These are phyloP conservation scores for Secale cereale DNA, from an alignment of 176 grass and related monocot species.

Conservation along the genomic window DNA sequence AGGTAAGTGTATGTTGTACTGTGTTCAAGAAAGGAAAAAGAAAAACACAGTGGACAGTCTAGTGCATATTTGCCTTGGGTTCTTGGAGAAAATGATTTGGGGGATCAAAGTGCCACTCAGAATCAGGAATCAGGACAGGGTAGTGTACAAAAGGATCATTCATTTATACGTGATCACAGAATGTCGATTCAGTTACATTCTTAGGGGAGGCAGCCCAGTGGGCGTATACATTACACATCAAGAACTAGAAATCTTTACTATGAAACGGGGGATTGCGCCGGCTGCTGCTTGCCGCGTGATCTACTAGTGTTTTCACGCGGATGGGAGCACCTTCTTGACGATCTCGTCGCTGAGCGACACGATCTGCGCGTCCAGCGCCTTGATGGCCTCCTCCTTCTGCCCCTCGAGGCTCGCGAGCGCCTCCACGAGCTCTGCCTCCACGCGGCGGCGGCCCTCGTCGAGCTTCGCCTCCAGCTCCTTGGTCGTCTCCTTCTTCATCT, in stretches of 20 bases:
- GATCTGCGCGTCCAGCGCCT: constrained; percentile 89
- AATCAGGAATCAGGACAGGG: background rate
- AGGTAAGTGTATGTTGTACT: no score
- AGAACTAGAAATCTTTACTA: constrained; percentile 15
- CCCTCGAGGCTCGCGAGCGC: constrained; percentile 71
- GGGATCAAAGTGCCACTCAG: background rate
- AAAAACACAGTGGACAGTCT: no score
- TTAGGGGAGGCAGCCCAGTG: constrained; percentile 4
- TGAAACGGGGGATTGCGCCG: background rate
- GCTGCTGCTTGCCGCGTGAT: background rate
- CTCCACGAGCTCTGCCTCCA: constrained; percentile 83
- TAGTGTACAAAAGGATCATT: constrained; percentile 29
- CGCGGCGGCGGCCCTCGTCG: constrained; percentile 67
- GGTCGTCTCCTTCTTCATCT: constrained; percentile 98
- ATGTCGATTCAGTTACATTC: constrained; percentile 31
- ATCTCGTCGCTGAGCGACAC: constrained; percentile 89
- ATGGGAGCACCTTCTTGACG: constrained; percentile 90
- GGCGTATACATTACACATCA: constrained; percentile 13
- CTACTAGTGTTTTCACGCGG: constrained; percentile 22
- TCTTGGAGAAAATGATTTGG: background rate
- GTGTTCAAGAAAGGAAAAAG: no score
- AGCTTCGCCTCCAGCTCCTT: constrained; percentile 77
- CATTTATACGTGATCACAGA: constrained; percentile 26
- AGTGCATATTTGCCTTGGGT: no score
- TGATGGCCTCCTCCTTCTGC: constrained; percentile 83